phyloP scores from a whole-genome alignment of 257 asterid species.

The Eustoma russellianum region DNA sequence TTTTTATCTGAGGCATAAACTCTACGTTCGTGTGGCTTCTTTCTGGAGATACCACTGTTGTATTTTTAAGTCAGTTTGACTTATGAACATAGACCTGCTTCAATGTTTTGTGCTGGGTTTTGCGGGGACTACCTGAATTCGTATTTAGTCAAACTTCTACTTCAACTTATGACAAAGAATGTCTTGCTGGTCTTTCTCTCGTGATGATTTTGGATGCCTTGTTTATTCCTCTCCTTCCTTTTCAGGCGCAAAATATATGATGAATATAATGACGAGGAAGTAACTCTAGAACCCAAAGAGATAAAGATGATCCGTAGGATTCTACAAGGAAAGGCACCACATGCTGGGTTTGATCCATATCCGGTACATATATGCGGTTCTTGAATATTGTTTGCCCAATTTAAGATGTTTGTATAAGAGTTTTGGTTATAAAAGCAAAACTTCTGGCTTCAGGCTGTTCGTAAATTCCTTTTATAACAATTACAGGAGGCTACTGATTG shows the following conservation, averaged over 20 bases:
- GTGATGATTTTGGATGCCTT: no score
- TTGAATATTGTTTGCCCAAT: neutral
- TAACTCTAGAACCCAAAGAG: constrained; percentile 79
- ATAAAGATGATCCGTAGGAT: constrained; percentile 47
- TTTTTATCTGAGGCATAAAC: no score
- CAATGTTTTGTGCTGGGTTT: no score
- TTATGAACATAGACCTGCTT: no score
- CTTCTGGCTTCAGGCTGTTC: neutral
- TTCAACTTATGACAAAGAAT: no score
- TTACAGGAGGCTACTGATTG: constrained; percentile 84
- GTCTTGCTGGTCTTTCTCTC: no score
- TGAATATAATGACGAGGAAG: constrained; percentile 82
- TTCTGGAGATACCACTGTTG: no score
- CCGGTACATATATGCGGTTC: constrained; percentile 29
- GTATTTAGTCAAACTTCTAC: no score
- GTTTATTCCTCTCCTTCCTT: neutral
- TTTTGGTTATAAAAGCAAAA: neutral
- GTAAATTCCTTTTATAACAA: constrained; percentile 8
- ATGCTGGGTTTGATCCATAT: constrained; percentile 82
- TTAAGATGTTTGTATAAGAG: neutral
- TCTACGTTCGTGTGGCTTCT: no score
- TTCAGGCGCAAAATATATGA: constrained; percentile 82
- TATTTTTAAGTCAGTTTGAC: no score
- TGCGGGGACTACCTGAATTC: no score
- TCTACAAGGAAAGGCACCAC: constrained; percentile 85